Base-by-base conservation (phyloP, 306 rosid genomes). In the Amphicarpaea edgeworthii region DNA sequence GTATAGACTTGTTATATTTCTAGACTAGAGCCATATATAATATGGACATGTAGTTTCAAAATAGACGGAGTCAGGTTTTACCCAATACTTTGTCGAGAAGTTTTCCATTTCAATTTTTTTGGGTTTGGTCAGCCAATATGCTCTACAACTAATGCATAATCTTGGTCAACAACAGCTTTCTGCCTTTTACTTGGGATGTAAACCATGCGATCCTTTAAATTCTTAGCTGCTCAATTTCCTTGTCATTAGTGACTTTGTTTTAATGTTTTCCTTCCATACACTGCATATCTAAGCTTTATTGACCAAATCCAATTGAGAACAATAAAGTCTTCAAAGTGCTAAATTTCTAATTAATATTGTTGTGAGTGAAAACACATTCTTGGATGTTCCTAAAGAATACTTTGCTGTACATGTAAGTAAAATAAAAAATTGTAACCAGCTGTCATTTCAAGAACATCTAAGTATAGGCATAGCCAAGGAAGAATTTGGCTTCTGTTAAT, bases 161-260 rank as follows among this genome's bases (percentile, higher is more conserved):
- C 23, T 10, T 49, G 16, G 23, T 49, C 23, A 17, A 2, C 3
- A 30, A 5, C 34, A n/a, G n/a, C n/a, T n/a, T 55, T 68, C 71
- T 64, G 45, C 54, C 14, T 30, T 53, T 57, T 12, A 61, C 17
- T 32, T 68, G 40, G 64, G 76, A 28, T 57, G 64, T 76, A 78
- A 2, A 46, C 17, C 51, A 45, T 9, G 34, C 4, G 34, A 30
- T 61, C 54, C 37, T 75, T 47, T 30, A 30, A 1, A 30, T 30
- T 4, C 3, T 49, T 1, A 78, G 17, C 34, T 49, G 71, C 65
- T 42, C 65, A 59, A 23, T 51, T 75, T 59, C 82, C 67, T 58
- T 49, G 40, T 45, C 62, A 63, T 58, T 54, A 63, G 64, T 30
- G 38, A 7, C 53, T 28, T n/a, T 67, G 14, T 43, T 24, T 61